These are phyloP conservation scores for Terana coerulea DNA, from an alignment of 768 basidiomycete species.

Conservation along the genomic window DNA sequence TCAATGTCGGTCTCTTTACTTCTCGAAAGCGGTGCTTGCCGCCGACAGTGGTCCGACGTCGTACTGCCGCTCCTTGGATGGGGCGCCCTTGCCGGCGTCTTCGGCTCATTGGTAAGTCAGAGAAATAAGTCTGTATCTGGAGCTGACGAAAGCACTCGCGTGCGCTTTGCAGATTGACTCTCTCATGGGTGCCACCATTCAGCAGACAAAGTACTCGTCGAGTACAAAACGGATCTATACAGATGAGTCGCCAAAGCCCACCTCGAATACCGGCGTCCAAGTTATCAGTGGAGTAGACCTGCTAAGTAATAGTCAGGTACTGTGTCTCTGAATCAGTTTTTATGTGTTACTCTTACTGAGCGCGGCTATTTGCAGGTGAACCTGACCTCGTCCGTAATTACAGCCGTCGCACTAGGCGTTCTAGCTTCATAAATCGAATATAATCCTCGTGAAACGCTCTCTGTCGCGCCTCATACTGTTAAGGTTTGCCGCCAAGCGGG, in stretches of 20 bases:
- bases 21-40: conserved; percentile 59
- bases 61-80: conserved; percentile 45
- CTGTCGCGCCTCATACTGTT: too few relatives aligned
- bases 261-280: conserved; percentile 42
- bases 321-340: conserved; percentile 8
- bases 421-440: conserved; percentile 26
- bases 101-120: conserved; percentile 72
- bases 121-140: too few relatives aligned
- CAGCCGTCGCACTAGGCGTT: conserved; percentile 32
- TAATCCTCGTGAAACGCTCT: neutral
- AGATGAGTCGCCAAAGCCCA: conserved; percentile 37
- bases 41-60: conserved; percentile 34
- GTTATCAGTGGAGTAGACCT: conserved; percentile 61
- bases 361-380: conserved; percentile 34
- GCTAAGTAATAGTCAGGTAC: conserved; percentile 82
- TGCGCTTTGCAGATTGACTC: conserved; percentile 73
- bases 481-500: too few relatives aligned
- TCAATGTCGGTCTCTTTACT: conserved; percentile 53
- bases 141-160: neutral
- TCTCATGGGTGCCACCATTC: conserved; percentile 82
- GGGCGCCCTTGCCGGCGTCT: conserved; percentile 63
- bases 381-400: conserved; percentile 37
- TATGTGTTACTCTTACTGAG: neutral
- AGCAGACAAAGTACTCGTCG: conserved; percentile 70
- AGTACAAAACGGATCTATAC: conserved; percentile 61